phyloP scores from a whole-genome alignment of 106 monocot genomes.

The Dactylorhiza incarnata region DNA sequence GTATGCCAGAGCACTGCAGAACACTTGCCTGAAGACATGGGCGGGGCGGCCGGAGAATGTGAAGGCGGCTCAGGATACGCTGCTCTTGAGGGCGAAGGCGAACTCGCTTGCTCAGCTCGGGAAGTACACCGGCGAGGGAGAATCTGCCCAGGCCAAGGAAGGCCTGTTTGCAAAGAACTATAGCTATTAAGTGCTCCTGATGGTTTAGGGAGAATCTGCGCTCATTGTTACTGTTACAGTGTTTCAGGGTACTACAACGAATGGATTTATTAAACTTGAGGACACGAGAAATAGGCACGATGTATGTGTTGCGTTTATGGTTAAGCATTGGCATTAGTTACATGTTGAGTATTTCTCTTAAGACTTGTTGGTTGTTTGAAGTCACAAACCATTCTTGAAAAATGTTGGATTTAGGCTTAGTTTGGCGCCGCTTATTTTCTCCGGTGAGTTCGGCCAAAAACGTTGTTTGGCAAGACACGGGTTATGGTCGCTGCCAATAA shows the following conservation, averaged over 20 bases:
- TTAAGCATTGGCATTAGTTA: neutral
- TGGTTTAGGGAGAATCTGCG: neutral
- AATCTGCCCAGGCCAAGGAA: conserved; percentile 53
- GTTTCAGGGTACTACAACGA: neutral
- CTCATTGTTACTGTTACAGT: neutral
- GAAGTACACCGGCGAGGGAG: conserved; percentile 66
- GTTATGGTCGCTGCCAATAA: no score
- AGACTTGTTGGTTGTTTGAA: neutral
- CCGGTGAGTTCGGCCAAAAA: no score
- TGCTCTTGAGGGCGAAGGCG: conserved; percentile 49
- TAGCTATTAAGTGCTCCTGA: conserved; percentile 37
- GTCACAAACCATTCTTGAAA: no score
- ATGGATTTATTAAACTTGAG: neutral
- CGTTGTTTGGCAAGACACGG: no score
- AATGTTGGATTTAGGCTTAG: no score
- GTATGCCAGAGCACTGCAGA: conserved; percentile 68
- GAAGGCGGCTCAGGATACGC: conserved; percentile 58
- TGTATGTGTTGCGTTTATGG: neutral
- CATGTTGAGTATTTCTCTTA: neutral
- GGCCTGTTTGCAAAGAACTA: conserved; percentile 74
- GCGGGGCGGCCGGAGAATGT: conserved; percentile 73
- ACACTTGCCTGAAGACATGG: conserved; percentile 84
- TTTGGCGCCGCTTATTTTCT: no score
- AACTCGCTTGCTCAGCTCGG: conserved; percentile 80
- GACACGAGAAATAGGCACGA: neutral